Base-by-base conservation (phyloP, 441 rosid species). In the Eutrema salsugineum region DNA sequence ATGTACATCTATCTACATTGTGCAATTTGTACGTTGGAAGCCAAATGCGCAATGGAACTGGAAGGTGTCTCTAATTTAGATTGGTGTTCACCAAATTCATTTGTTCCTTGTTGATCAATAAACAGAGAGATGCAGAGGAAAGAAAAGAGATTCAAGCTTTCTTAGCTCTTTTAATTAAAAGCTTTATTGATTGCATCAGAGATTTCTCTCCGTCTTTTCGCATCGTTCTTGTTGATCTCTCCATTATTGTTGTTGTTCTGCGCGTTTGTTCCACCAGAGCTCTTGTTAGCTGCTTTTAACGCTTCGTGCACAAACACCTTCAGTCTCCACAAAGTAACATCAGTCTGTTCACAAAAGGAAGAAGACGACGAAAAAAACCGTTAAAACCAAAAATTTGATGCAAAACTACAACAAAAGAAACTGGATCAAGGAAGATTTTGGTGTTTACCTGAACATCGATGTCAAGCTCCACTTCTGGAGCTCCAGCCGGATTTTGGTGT, bases 311-410 rank as follows among this genome's bases (percentile, higher is more conserved):
- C 96, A 30, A 91, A 93, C 81, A 85, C 84, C 72, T 90, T 96
- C 64, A 96, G 76, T 82, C 97, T 89, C 99, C 98, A 93, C 54
- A 90, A 81, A 9, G 97, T 91, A 22, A 88, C 81, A 64, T 91
- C 97, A 16, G 82, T 88, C 98, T 91, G 87, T 44, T 33, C 39
- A 59, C 55, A 48, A 10, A 63, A 38, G 28, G 8, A 11, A 9
- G 6, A 32, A 19, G 8, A n/a, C n/a, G n/a, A n/a, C n/a, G n/a
- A 12, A 14, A 15, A 24, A 9, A n/a, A n/a, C 9, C 8, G 5
- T 36, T 59, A 8, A 54, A 27, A n/a, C 6, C n/a, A 27, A 55
- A 71, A 58, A 49, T 47, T 49, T 55, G 33, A 49, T 36, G 53
- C 49, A 14, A 27, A 33, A 15, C 30, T 33, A 48, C 16, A 47